phyloP scores from a whole-genome alignment of 306 rosid species.

The Carpinus viminea region DNA sequence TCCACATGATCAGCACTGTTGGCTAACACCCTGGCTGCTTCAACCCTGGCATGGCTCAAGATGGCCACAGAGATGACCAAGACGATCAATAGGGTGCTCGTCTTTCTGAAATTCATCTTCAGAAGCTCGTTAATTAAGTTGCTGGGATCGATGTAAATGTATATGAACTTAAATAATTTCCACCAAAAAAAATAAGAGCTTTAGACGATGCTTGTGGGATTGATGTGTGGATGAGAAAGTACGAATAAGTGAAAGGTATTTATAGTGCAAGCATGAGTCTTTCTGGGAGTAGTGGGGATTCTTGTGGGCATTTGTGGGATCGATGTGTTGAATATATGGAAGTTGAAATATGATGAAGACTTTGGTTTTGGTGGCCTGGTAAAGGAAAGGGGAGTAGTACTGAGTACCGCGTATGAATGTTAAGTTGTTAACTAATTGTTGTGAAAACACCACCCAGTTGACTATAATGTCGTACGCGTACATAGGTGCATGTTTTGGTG shows the following conservation, averaged over 20 bases:
- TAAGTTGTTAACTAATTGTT: no score
- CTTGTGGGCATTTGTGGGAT: no score
- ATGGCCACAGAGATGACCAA: slow-evolving; percentile 9
- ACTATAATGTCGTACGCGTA: no score
- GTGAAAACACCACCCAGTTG: no score
- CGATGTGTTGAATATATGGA: no score
- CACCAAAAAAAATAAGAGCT: neutral
- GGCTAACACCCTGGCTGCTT: slow-evolving; percentile 31
- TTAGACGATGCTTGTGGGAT: neutral
- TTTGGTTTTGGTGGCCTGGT: no score
- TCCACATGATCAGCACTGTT: slow-evolving; percentile 17
- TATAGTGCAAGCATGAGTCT: neutral
- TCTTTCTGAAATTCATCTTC: slow-evolving; percentile 29
- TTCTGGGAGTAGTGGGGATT: neutral
- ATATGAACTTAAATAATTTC: neutral
- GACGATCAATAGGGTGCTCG: slow-evolving; percentile 17
- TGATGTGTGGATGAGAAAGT: neutral
- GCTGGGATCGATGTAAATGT: neutral
- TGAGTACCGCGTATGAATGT: no score
- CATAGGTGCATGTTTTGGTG: no score
- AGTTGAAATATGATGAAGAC: no score
- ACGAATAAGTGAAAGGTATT: neutral
- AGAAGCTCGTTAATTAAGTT: neutral
- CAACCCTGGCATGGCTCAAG: slow-evolving; percentile 21
- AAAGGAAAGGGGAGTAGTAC: no score